Conservation (phyloP, 192 early-diverging fungal species). For the Allomyces macrogynus region DNA sequence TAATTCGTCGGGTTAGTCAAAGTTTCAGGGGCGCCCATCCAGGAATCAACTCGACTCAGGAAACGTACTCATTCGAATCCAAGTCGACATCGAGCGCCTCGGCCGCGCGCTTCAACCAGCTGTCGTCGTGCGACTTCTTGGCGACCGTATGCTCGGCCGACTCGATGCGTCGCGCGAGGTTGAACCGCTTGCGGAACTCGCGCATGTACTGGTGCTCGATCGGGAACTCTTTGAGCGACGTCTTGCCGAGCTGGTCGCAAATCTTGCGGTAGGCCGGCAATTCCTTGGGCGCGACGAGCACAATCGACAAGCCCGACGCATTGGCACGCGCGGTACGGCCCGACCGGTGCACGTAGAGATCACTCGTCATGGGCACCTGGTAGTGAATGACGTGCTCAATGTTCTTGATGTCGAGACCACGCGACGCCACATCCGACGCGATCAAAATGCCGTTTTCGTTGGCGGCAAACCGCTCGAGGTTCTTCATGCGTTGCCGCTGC, state of each 20-base stretch:
- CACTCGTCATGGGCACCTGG: slow-evolving; percentile 73
- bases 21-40: no score
- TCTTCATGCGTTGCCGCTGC: slow-evolving; percentile 82
- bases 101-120: slow-evolving; percentile 62
- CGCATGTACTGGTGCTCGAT: slow-evolving; percentile 48
- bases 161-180: slow-evolving; percentile 65
- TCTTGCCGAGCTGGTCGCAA: slow-evolving; percentile 56
- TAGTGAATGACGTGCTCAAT: slow-evolving; percentile 94
- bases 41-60: not conserved
- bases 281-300: slow-evolving; percentile 73
- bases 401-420: slow-evolving; percentile 79
- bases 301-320: slow-evolving; percentile 57
- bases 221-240: slow-evolving; percentile 52
- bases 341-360: slow-evolving; percentile 88
- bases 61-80: slow-evolving; percentile 34
- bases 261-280: slow-evolving; percentile 59
- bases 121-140: slow-evolving; percentile 40
- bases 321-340: slow-evolving; percentile 84
- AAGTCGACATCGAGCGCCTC: slow-evolving; percentile 59
- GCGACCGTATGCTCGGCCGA: slow-evolving; percentile 51
- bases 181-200: slow-evolving; percentile 52
- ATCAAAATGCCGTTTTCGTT: slow-evolving; percentile 57
- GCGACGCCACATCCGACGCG: slow-evolving; percentile 88
- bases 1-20: no score
- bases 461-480: slow-evolving; percentile 68